Conservation (phyloP, 1,139 yeast species). For the Candida sanyaensis region DNA sequence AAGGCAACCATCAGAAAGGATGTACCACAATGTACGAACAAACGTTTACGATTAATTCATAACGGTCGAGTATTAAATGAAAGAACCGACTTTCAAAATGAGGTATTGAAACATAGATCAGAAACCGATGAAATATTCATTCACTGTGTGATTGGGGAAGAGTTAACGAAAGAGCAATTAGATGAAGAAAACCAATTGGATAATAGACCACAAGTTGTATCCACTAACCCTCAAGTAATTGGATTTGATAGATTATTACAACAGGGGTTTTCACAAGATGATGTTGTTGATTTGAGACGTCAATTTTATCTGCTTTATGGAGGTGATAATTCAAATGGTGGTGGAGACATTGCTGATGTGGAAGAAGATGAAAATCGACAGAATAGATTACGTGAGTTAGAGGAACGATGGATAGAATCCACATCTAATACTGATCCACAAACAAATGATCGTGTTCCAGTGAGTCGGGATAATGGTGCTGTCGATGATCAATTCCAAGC, state of each 20-base stretch:
- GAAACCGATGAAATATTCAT: conserved; percentile 47
- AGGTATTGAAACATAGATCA: conserved; percentile 39
- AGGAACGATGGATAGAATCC: conserved; percentile 89
- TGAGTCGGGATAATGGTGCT: conserved; percentile 2
- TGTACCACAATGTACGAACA: conserved; percentile 30
- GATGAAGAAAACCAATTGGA: conserved; percentile 65
- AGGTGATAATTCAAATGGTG: conserved; percentile 12
- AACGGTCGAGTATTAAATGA: conserved; percentile 72
- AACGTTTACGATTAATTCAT: conserved; percentile 69
- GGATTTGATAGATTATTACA: conserved; percentile 84
- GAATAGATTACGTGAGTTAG: conserved; percentile 58
- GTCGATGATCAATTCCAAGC: conserved; percentile 5
- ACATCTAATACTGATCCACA: conserved; percentile 47
- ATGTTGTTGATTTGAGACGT: conserved; percentile 66
- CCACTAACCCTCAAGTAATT: conserved; percentile 68
- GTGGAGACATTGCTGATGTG: conserved; percentile 32
- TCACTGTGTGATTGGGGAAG: conserved; percentile 83
- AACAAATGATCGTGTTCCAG: conserved; percentile 11
- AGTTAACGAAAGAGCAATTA: conserved; percentile 57
- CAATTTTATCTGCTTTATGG: conserved; percentile 70
- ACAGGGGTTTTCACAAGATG: conserved; percentile 82
- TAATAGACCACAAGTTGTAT: conserved; percentile 46
- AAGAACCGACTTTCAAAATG: conserved; percentile 54
- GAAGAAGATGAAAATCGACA: conserved; percentile 44
- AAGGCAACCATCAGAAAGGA: conserved; percentile 28